These are phyloP conservation scores for Scutellaria barbata DNA, from an alignment of 257 asterid species.

Conservation along the genomic window DNA sequence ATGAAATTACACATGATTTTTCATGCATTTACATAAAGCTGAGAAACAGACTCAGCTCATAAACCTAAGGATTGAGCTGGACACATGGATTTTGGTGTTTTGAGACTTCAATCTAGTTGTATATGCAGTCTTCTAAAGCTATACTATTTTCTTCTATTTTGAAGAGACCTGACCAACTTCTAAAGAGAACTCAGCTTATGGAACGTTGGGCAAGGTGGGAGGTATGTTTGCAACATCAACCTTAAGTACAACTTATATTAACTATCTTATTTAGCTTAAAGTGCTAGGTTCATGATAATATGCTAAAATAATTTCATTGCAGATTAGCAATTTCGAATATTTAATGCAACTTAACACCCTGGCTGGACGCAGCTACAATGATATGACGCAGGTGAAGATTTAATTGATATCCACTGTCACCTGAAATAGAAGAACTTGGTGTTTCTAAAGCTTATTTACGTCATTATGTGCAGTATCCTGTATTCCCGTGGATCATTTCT, in stretches of 20 bases:
- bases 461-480: constrained; percentile 84
- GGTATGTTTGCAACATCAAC: constrained; percentile 60
- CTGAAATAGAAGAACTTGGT: constrained; percentile 23
- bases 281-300: constrained; percentile 30
- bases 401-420: constrained; percentile 33
- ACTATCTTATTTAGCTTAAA: constrained; percentile 31
- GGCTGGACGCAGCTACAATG: constrained; percentile 98
- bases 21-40: constrained; percentile 25
- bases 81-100: constrained; percentile 26
- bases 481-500: constrained; percentile 96
- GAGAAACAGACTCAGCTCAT: constrained; percentile 21
- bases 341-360: constrained; percentile 97
- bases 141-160: constrained; percentile 39
- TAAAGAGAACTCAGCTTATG: constrained; percentile 95
- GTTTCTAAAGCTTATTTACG: constrained; percentile 32
- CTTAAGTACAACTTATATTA: constrained; percentile 28
- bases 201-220: constrained; percentile 99
- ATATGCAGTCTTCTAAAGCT: constrained; percentile 28
- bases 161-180: constrained; percentile 97
- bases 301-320: constrained; percentile 46
- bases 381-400: constrained; percentile 80
- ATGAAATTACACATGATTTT: constrained; percentile 32
- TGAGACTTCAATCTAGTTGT: constrained; percentile 28
- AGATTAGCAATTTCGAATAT: constrained; percentile 99
- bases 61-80: constrained; percentile 23